Percentiles rank a stretch among this genome's conserved stretches.
These are phyloP conservation scores for Cystofilobasidium ferigula DNA, from an alignment of 768 basidiomycete species.

Conservation along the genomic window DNA sequence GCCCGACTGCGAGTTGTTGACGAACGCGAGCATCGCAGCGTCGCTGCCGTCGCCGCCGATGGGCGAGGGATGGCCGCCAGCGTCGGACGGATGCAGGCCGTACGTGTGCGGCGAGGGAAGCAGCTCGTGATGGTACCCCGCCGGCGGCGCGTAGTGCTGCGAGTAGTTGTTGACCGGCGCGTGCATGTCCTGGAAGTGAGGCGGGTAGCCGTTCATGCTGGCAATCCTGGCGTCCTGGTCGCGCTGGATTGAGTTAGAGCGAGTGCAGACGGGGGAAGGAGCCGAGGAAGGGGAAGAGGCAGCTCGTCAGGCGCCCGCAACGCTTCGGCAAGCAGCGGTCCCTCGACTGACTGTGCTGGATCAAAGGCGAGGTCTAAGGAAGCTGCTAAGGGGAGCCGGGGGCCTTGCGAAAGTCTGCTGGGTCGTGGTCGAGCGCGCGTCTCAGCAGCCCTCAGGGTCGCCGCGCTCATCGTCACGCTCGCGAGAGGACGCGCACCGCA, in stretches of 20 bases:
- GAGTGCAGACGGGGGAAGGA: background rate
- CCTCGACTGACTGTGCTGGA: too few species aligned
- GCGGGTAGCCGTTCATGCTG: slow-evolving; percentile 4
- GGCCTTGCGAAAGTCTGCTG: too few species aligned
- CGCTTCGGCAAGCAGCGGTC: too few species aligned
- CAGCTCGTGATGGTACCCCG: background rate
- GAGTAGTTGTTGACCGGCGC: background rate
- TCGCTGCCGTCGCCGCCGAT: background rate
- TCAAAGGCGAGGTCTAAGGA: too few species aligned
- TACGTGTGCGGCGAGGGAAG: background rate
- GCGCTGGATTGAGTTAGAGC: too few species aligned
- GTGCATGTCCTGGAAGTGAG: background rate
- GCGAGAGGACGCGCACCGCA: too few species aligned
- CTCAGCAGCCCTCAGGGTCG: too few species aligned
- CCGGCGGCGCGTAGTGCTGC: background rate
- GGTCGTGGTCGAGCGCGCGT: too few species aligned
- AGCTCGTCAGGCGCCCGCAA: too few species aligned
- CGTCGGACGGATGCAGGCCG: background rate
- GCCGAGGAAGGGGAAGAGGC: background rate
- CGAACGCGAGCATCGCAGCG: background rate
- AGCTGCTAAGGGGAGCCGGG: too few species aligned
- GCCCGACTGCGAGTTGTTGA: slow-evolving; percentile 1
- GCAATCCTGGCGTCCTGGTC: too few species aligned
- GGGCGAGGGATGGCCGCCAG: background rate
- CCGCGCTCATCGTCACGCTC: too few species aligned